Conservation (phyloP, 768 basidiomycete species). For the Amyloporia xantha region DNA sequence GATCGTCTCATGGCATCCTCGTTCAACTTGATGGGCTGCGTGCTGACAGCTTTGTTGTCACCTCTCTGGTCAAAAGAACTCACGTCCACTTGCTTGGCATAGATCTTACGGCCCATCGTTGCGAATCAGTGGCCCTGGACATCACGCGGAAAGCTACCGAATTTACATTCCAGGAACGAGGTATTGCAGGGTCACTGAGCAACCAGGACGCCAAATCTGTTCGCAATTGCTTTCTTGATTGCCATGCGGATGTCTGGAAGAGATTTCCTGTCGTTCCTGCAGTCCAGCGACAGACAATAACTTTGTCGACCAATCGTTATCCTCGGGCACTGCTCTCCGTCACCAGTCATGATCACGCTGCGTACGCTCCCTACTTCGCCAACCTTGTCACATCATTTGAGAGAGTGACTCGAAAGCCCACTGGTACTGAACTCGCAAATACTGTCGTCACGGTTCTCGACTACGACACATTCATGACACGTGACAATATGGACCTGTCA, state of each 20-base stretch:
- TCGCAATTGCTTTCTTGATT: constrained; percentile 50
- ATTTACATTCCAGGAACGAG: constrained; percentile 46
- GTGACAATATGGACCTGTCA: constrained; percentile 25
- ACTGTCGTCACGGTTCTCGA: constrained; percentile 29
- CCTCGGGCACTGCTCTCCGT: constrained; percentile 37
- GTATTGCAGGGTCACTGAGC: constrained; percentile 15
- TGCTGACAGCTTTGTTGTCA: constrained; percentile 26
- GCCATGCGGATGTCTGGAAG: constrained; percentile 51
- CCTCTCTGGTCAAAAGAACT: constrained; percentile 38
- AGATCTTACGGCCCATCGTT: constrained; percentile 25
- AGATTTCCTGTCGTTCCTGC: constrained; percentile 54
- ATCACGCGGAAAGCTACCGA: constrained; percentile 53
- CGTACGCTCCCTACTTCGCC: constrained; percentile 37
- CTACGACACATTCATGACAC: constrained; percentile 23
- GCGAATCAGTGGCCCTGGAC: constrained; percentile 39
- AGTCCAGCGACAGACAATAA: constrained; percentile 39
- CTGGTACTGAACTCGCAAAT: constrained; percentile 34
- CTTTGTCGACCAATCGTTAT: constrained; percentile 26
- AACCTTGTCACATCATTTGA: constrained; percentile 43
- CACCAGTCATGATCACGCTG: constrained; percentile 30
- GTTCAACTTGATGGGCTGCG: constrained; percentile 28
- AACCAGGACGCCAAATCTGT: constrained; percentile 17
- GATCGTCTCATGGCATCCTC: constrained; percentile 38
- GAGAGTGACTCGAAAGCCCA: constrained; percentile 44
- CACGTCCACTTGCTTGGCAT: constrained; percentile 39